Conservation (phyloP, 2,329 filamentous ascomycete genomes). For the Alternaria postmessia region DNA sequence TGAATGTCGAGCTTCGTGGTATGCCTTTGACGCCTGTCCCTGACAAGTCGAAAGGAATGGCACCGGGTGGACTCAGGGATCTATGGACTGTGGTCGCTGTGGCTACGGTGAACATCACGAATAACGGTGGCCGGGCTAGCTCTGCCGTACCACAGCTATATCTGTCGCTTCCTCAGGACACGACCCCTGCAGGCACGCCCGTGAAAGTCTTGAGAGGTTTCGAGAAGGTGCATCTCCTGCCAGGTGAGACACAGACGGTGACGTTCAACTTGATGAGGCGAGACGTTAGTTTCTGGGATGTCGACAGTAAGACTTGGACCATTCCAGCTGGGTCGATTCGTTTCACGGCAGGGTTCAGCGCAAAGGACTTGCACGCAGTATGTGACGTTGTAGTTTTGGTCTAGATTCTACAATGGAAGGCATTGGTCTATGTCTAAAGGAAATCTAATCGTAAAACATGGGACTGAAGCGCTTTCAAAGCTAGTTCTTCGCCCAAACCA, state of each 20-base stretch:
- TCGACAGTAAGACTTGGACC: not conserved
- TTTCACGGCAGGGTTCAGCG: not conserved
- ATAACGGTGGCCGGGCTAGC: not conserved
- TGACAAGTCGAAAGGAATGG: not conserved
- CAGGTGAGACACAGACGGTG: not conserved
- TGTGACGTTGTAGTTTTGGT: not conserved
- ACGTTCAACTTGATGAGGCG: not conserved
- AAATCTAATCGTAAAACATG: not conserved
- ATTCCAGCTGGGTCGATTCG: not conserved
- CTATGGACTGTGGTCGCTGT: not conserved
- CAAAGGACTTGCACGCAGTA: not conserved
- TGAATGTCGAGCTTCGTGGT: no score
- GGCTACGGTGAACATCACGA: not conserved
- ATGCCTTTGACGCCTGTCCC: not conserved
- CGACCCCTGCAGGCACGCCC: slow-evolving; percentile 23
- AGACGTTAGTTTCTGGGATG: not conserved
- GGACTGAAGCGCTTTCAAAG: not conserved
- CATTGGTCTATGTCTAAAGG: not conserved
- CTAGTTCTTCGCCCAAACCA: slow-evolving; percentile 24
- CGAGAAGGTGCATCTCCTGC: slow-evolving; percentile 50
- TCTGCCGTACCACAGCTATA: slow-evolving; percentile 53
- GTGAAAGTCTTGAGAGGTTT: slow-evolving; percentile 56
- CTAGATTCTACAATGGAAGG: not conserved
- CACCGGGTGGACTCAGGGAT: not conserved
- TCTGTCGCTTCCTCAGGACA: slow-evolving; percentile 54